phyloP scores from a whole-genome alignment of 2,329 filamentous ascomycete genomes.

The Exophiala bonariae region DNA sequence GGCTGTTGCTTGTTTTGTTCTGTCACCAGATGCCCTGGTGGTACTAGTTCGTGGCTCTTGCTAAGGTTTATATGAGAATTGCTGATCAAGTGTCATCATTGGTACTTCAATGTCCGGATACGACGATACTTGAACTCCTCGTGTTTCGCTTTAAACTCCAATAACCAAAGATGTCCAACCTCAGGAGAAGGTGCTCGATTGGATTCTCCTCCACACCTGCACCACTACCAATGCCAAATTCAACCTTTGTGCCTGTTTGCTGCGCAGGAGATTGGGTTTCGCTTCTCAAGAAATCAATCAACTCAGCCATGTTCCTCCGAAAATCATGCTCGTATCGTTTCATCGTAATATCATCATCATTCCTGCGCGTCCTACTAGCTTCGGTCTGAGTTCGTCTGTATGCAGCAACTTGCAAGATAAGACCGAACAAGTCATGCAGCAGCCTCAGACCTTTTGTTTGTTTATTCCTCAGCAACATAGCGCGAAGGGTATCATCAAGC shows the following conservation, averaged over 20 bases:
- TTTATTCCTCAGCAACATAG: conserved; percentile 70
- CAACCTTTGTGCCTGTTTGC: too few species aligned
- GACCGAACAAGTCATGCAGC: conserved; percentile 72
- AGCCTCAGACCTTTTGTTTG: conserved; percentile 72
- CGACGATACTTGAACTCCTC: background rate
- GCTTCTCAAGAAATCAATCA: conserved; percentile 70
- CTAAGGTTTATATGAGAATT: background rate
- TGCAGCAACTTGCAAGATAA: conserved; percentile 68
- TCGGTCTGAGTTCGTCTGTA: conserved; percentile 36
- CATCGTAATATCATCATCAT: conserved; percentile 37
- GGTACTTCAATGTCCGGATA: background rate
- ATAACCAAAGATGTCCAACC: conserved; percentile 70
- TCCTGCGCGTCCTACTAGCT: conserved; percentile 32
- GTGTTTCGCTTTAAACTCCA: conserved; percentile 41
- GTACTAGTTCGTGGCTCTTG: too few species aligned
- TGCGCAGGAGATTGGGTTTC: conserved; percentile 53
- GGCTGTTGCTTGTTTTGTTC: too few species aligned
- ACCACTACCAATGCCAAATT: conserved; percentile 27
- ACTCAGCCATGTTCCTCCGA: conserved; percentile 70
- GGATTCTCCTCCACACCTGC: conserved; percentile 36
- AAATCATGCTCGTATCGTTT: conserved; percentile 64
- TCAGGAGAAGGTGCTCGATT: conserved; percentile 67
- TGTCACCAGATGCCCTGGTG: too few species aligned
- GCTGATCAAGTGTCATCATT: background rate
- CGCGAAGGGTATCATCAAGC: conserved; percentile 73